Base-by-base conservation (phyloP, 2,329 filamentous ascomycete species). In the Trichothecium sympodiale region DNA sequence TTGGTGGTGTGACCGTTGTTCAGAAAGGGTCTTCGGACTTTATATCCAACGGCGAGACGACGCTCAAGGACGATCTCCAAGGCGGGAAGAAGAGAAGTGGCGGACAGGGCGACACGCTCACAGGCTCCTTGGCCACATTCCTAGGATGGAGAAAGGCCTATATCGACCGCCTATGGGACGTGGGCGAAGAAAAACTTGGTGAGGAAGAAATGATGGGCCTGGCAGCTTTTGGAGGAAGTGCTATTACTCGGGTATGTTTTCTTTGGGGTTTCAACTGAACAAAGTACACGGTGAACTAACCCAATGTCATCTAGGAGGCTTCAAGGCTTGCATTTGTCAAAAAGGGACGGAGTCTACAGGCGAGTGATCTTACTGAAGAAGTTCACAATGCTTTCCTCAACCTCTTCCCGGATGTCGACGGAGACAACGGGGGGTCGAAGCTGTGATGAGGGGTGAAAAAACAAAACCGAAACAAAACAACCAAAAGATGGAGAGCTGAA, bases 41-140 rank as follows among this genome's bases (percentile, higher is more conserved):
- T 44, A 84, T 98, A 41, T 86, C 80, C 3, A 83, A 94, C 48
- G 85, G 88, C 10, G 65, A 71, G 39, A 68, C 69, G 36, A 94
- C 83, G n/a, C 60, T 88, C 17, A 64, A 82, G 0, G 83, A 80
- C 17, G 87, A 94, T 46, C 61, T 88, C 3, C 62, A 76, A 50
- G 91, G 91, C 8, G 89, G 89, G 1, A 60, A 77, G 56, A 98
- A 98, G 73, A 71, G 91, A 44, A 89, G 84, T 39, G 91, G 89
- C 33, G 91, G 91, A 0, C 91, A 98, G 61, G 91, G 91, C 2
- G 91, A 98, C 60, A 96, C 91, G 4, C 64, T 98, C 45, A 96
- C 91, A 0, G 91, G 91, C 2, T 79, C 79, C 25, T 64, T 98
- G 44, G 91, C 83, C 2, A 96, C 91, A 4, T 77, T 98, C 46